Evolutionary conservation across 257 asterid species (phyloP).

Genomic region (Nicotiana sylvestris): DNA sequence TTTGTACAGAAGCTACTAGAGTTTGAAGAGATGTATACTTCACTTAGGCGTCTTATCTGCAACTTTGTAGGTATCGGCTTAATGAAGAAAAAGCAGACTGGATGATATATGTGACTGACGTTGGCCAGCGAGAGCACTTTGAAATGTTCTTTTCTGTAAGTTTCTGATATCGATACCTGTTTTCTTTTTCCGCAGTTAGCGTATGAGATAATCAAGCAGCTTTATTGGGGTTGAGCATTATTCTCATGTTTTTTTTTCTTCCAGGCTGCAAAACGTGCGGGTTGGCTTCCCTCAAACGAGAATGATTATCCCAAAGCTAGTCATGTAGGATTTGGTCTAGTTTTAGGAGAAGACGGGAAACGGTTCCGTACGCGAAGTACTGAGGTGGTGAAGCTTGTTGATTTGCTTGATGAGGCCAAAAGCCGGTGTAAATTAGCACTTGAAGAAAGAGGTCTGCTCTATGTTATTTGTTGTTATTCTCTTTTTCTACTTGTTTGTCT

Average conservation of each 20-base stretch:
- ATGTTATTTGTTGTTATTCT: background rate
- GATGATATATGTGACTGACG: constrained; percentile 89
- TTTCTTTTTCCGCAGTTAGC: background rate
- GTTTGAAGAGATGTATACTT: background rate
- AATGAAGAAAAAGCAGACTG: constrained; percentile 91
- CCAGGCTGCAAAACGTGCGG: constrained; percentile 85
- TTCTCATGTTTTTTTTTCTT: background rate
- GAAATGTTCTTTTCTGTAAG: constrained; percentile 90
- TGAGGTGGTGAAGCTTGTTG: constrained; percentile 85
- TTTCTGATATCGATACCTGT: background rate
- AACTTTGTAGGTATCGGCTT: constrained; percentile 68
- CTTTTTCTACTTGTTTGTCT: background rate
- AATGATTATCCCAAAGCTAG: constrained; percentile 64
- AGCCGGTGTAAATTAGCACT: constrained; percentile 65
- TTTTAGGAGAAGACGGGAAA: constrained; percentile 90
- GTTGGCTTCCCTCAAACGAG: constrained; percentile 85
- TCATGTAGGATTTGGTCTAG: constrained; percentile 93
- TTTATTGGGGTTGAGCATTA: background rate
- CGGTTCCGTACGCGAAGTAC: constrained; percentile 85
- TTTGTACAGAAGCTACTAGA: background rate
- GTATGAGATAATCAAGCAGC: background rate
- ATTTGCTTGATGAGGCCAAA: constrained; percentile 92
- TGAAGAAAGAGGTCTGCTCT: constrained; percentile 61
- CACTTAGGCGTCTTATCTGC: constrained; percentile 7
- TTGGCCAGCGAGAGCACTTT: constrained; percentile 90